Evolutionary conservation across 345 rosid genomes (phyloP).

Genomic region (Erodium maritimum): DNA sequence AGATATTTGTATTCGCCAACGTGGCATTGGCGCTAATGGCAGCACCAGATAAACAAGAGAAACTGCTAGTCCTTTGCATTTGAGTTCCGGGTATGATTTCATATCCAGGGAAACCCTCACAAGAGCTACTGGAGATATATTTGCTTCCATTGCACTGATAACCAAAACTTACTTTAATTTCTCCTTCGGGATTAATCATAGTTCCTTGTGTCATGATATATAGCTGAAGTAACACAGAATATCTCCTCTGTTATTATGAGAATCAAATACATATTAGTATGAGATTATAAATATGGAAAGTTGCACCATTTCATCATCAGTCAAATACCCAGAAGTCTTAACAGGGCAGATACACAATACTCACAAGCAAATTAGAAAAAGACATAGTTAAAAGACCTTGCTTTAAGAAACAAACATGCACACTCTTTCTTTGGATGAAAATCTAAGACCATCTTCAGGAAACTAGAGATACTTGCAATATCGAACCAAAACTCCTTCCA

Average conservation of each 20-base stretch:
- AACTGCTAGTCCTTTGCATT: constrained; percentile 50
- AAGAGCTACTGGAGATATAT: constrained; percentile 11
- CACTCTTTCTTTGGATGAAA: not conserved
- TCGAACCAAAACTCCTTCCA: too few species aligned
- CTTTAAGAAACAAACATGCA: not conserved
- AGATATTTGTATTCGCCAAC: constrained; percentile 84
- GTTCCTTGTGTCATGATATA: constrained; percentile 9
- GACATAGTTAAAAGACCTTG: not conserved
- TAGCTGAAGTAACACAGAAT: not conserved
- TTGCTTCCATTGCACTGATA: constrained; percentile 50
- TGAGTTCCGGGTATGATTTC: constrained; percentile 28
- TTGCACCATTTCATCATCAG: not conserved
- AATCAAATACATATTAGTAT: not conserved
- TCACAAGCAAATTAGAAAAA: not conserved
- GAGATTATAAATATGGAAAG: not conserved
- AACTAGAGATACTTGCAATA: too few species aligned
- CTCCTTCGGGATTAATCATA: constrained; percentile 40
- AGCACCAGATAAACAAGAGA: constrained; percentile 96
- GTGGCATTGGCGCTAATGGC: constrained; percentile 94
- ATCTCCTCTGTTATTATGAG: not conserved
- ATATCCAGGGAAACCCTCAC: constrained; percentile 16
- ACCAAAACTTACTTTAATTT: constrained; percentile 81
- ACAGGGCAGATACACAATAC: not conserved
- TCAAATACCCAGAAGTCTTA: not conserved
- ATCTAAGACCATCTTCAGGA: not conserved